Percentiles rank a stretch among this genome's conserved stretches.
These are phyloP conservation scores for Raphanus hybrid DNA, from an alignment of 441 rosid genomes.

Conservation along the genomic window DNA sequence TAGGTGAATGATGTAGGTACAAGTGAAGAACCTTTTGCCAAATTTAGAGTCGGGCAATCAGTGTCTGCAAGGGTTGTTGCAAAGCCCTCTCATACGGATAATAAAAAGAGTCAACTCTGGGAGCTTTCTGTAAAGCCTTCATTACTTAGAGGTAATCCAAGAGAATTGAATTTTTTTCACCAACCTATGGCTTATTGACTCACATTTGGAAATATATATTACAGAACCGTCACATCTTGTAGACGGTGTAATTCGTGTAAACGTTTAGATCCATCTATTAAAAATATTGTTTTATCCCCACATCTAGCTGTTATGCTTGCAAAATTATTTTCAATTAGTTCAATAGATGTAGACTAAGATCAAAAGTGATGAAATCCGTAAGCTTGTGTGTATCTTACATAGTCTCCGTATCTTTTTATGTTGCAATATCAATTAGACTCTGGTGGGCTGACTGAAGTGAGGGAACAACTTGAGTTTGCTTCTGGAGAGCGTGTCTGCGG, in stretches of 20 bases:
- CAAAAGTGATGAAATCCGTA: background rate
- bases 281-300: background rate
- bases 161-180: conserved; percentile 8
- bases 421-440: conserved; percentile 51
- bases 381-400: conserved; percentile 21
- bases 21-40: conserved; percentile 68
- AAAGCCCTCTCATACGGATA: conserved; percentile 58
- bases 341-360: conserved; percentile 1
- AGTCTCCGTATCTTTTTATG: conserved; percentile 23
- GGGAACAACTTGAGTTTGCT: conserved; percentile 56
- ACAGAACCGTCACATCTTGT: conserved; percentile 14
- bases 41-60: conserved; percentile 83
- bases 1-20: conserved; percentile 63
- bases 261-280: background rate
- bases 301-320: background rate
- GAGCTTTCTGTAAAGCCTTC: conserved; percentile 86
- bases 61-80: conserved; percentile 78
- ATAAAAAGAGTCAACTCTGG: conserved; percentile 66
- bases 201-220: background rate
- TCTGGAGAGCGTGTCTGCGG: conserved; percentile 68
- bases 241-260: background rate
- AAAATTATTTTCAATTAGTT: background rate
- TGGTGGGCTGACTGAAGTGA: conserved; percentile 42
- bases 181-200: conserved; percentile 14
- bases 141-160: conserved; percentile 62